These are phyloP conservation scores for Volutella citrinella DNA, from an alignment of 2,329 filamentous ascomycete species.

Conservation along the genomic window DNA sequence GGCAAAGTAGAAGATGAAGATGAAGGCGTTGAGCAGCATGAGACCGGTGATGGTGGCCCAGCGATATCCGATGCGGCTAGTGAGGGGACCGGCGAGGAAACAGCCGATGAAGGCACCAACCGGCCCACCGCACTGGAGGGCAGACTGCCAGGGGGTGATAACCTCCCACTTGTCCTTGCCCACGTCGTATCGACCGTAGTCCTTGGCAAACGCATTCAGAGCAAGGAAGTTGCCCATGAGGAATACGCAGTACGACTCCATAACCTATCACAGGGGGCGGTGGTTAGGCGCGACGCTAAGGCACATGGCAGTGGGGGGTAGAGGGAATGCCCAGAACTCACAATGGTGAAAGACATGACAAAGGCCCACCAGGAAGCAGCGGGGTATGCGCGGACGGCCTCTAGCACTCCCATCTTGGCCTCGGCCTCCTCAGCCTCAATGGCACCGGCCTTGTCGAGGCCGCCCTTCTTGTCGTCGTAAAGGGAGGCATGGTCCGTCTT, in stretches of 20 bases:
- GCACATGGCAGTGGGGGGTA: not conserved
- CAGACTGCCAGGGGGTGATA: slow-evolving; percentile 39
- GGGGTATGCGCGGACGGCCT: slow-evolving; percentile 38
- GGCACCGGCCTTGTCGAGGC: slow-evolving; percentile 19
- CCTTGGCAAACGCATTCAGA: slow-evolving; percentile 33
- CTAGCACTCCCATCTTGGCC: slow-evolving; percentile 37
- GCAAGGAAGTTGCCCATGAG: slow-evolving; percentile 46
- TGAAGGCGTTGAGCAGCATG: slow-evolving; percentile 35
- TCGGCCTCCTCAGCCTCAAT: slow-evolving; percentile 39
- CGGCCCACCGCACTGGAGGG: slow-evolving; percentile 32
- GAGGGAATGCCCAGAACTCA: slow-evolving; percentile 30
- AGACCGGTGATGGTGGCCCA: slow-evolving; percentile 36
- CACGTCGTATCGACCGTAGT: slow-evolving; percentile 32
- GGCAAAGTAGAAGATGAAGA: slow-evolving; percentile 53
- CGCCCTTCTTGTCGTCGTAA: slow-evolving; percentile 15
- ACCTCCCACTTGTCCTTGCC: slow-evolving; percentile 28
- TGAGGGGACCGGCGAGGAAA: slow-evolving; percentile 35
- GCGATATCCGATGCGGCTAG: slow-evolving; percentile 35
- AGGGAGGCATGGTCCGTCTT: slow-evolving; percentile 18
- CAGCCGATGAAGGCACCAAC: slow-evolving; percentile 35
- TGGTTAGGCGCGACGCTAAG: too few relatives aligned
- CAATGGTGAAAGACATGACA: slow-evolving; percentile 48
- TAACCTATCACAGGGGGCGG: too few relatives aligned
- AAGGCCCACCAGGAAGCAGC: slow-evolving; percentile 47
- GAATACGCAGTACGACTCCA: slow-evolving; percentile 50